A percentile compares a stretch with the other conserved stretches of the same genome.
These are phyloP conservation scores for Mimosa bimucronata DNA, from an alignment of 306 rosid genomes.

Conservation along the genomic window DNA sequence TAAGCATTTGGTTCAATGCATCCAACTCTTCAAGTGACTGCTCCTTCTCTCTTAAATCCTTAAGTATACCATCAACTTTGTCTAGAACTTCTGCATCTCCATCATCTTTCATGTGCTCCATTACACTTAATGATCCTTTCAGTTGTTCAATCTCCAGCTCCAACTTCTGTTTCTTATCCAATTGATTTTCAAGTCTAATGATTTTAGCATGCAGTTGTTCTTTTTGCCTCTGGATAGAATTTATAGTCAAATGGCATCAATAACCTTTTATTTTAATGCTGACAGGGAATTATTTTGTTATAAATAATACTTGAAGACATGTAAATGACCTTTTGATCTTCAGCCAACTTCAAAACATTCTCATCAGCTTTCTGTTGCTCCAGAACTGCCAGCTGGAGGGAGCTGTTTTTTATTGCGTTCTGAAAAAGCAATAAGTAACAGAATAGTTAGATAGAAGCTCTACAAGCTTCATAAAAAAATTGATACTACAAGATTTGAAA, in stretches of 20 bases:
- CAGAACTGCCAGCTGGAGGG: slow-evolving; percentile 81
- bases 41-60: slow-evolving; percentile 83
- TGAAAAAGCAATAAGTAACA: slow-evolving; percentile 43
- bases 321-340: slow-evolving; percentile 88
- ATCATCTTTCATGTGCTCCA: slow-evolving; percentile 81
- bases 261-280: slow-evolving; percentile 34
- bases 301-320: slow-evolving; percentile 31
- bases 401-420: slow-evolving; percentile 68
- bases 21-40: slow-evolving; percentile 66
- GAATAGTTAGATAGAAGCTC: slow-evolving; percentile 36
- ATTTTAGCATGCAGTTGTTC: slow-evolving; percentile 83
- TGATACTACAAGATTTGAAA: slow-evolving; percentile 12
- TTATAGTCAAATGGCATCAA: slow-evolving; percentile 39
- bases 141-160: slow-evolving; percentile 92
- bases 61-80: slow-evolving; percentile 65
- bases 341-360: slow-evolving; percentile 81
- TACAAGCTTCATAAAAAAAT: slow-evolving; percentile 24
- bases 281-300: slow-evolving; percentile 35
- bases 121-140: slow-evolving; percentile 76
- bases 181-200: slow-evolving; percentile 71
- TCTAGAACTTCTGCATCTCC: slow-evolving; percentile 79
- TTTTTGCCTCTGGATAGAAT: slow-evolving; percentile 78
- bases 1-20: slow-evolving; percentile 72
- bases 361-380: slow-evolving; percentile 84
- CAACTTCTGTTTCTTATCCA: slow-evolving; percentile 81